Base-by-base conservation (phyloP, 2,329 filamentous ascomycete species). In the Stagonosporopsis rhizophila region DNA sequence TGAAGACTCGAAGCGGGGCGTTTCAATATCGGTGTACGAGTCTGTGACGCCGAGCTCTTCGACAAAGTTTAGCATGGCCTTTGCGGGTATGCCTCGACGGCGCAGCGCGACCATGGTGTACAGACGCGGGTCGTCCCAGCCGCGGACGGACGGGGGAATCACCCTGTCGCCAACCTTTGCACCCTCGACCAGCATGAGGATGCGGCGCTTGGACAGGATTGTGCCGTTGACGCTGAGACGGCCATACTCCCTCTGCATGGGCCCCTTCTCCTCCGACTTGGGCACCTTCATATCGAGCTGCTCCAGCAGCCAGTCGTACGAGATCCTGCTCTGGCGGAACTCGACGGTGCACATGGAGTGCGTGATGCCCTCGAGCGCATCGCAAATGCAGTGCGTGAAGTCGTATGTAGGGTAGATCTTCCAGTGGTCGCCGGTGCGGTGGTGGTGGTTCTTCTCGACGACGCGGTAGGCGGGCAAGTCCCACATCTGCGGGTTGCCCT, bases 371-470 rank as follows among this genome's bases (percentile, higher is more conserved):
- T 99, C 95, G 62, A 96, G 91, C 65, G 90, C 93, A 82, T 98
- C 95, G 68, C 91, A 94, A 20, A 97, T 81, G 75, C 91, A 96
- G 79, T 96, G 91, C 0, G 89, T 90, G 73, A 96, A 96, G 75
- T 96, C 93, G 71, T 97, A 97, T 0, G 94, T 96, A 0, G 95
- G 95, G 74, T 96, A 97, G 61, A 97, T 96, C 76, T 87, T 89
- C 92, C 93, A 98, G 71, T 89, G 87, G 62, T 85, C 81, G 27
- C 90, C 91, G 0, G 93, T 96, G 32, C 91, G 85, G 76, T 91
- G 87, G 73, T 96, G 92, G 39, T 87, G 83, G 58, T 80, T 80
- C 66, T 90, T 87, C 68, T 89, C 85, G 59, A 92, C 83, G 52
- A 98, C 88, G 58, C 94, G 87, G 77, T 96, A 98, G 15, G 94